Conservation (phyloP, 805 yeast species). For the Candida golubevii region DNA sequence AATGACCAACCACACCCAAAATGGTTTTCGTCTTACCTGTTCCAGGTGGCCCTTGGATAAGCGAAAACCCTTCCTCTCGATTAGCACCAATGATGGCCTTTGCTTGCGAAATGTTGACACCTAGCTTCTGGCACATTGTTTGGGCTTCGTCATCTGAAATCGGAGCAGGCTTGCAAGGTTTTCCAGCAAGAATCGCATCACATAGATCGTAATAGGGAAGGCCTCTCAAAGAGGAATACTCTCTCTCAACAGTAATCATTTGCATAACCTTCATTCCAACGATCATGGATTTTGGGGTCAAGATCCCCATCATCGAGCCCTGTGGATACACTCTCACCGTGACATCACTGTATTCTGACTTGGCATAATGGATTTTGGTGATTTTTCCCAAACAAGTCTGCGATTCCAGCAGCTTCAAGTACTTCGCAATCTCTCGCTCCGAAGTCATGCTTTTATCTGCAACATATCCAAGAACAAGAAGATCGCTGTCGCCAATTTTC, state of each 20-base stretch:
- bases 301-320: slow-evolving; percentile 46
- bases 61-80: slow-evolving; percentile 67
- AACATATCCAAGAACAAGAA: slow-evolving; percentile 53
- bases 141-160: slow-evolving; percentile 37
- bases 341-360: slow-evolving; percentile 66
- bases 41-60: slow-evolving; percentile 99
- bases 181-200: slow-evolving; percentile 62
- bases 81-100: slow-evolving; percentile 76
- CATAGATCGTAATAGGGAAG: slow-evolving; percentile 75
- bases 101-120: slow-evolving; percentile 87
- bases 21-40: slow-evolving; percentile 98
- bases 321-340: slow-evolving; percentile 64
- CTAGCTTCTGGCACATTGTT: slow-evolving; percentile 44
- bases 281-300: slow-evolving; percentile 62
- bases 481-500: slow-evolving; percentile 68
- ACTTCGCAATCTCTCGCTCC: slow-evolving; percentile 19
- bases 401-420: slow-evolving; percentile 27
- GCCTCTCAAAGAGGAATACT: slow-evolving; percentile 78
- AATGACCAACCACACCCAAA: slow-evolving; percentile 82
- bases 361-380: slow-evolving; percentile 61
- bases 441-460: slow-evolving; percentile 18
- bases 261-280: slow-evolving; percentile 74
- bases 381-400: slow-evolving; percentile 78
- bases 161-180: slow-evolving; percentile 44
- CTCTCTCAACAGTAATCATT: slow-evolving; percentile 91